These are phyloP conservation scores for Diddensiella caesifluorescens DNA, from an alignment of 805 yeast species.

Conservation along the genomic window DNA sequence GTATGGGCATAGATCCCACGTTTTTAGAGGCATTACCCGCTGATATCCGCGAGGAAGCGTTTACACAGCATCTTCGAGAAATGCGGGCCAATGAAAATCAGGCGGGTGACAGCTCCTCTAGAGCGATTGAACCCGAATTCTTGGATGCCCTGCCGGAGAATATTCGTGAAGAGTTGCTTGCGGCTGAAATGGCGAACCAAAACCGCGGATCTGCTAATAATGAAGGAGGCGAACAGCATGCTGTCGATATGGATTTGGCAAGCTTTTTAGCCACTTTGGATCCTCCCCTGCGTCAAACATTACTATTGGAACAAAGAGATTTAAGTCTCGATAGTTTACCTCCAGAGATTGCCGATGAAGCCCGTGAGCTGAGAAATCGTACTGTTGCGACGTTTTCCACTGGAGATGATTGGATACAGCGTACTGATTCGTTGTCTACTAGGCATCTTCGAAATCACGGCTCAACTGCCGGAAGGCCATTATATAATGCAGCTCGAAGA, in stretches of 20 bases:
- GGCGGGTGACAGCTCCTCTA: constrained; percentile 41
- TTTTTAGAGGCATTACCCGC: constrained; percentile 87
- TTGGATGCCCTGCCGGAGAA: constrained; percentile 70
- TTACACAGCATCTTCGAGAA: constrained; percentile 76
- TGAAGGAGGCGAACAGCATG: constrained; percentile 21
- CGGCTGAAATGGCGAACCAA: constrained; percentile 26
- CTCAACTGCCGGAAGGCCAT: too few relatives aligned
- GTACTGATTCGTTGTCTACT: not conserved
- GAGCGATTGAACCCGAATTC: constrained; percentile 74
- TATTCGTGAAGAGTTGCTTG: constrained; percentile 41
- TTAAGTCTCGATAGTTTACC: constrained; percentile 29
- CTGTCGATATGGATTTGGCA: constrained; percentile 27
- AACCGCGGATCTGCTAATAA: constrained; percentile 8
- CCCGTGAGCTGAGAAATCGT: constrained; percentile 24
- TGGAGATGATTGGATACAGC: constrained; percentile 5
- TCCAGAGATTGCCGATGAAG: constrained; percentile 30
- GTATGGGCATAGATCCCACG: constrained; percentile 88
- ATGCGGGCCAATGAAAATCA: constrained; percentile 40
- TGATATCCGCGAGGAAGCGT: constrained; percentile 87
- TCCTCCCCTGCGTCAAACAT: constrained; percentile 29
- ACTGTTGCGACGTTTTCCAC: constrained; percentile 16
- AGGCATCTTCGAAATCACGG: too few relatives aligned
- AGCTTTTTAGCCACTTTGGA: constrained; percentile 31
- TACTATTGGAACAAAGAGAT: constrained; percentile 32
- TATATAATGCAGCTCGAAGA: too few relatives aligned